Base-by-base conservation (phyloP, 2,329 filamentous ascomycete species). In the Aspergillus sp. region DNA sequence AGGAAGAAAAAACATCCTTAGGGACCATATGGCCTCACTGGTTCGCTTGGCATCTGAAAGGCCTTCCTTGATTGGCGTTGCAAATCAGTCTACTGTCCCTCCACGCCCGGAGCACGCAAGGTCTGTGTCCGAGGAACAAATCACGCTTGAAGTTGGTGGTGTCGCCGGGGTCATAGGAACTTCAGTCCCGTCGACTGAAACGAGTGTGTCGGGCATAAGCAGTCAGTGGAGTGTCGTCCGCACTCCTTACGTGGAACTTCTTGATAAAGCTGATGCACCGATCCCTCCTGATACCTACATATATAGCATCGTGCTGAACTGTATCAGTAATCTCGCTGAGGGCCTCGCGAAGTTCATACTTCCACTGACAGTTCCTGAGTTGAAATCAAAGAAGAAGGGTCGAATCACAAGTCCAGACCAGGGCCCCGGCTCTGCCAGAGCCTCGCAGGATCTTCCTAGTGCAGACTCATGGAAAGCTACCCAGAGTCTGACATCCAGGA, bases 31-130 rank as follows among this genome's bases (percentile, higher is more conserved):
- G 40, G 83, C 85, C 7, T 80, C 82, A 0, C 88, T 98, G 52
- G 91, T 96, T n/a, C 78, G 86, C 10, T 67, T 96, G 6, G 89
- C 89, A 34, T 86, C 86, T 0, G 91, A 98, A 53, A 94, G 86
- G 50, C 91, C 91, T 1, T 67, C 75, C 0, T 69, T 93, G 15
- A 96, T 98, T 40, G 91, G 91, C 0, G 73, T 96, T 3, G 81
- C 88, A 4, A 80, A 84, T 41, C 86, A 93, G 46, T 96, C 91
- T 1, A 88, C 86, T 1, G 75, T 89, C 20, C 86, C 91, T 4
- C 72, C 74, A 0, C 71, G 72, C 6, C 71, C 74, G 4, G 68
- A 71, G 27, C 69, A 69, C 20, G 68, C 65, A 26, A 68, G 69
- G 30, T 73, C 75, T 25, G 63, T 67, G 3, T 72, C 77, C 1